Evolutionary conservation across 2,329 filamentous ascomycete species (phyloP), one percentile per base, ranked within the genome.

Genomic region (Colletotrichum abscissum): DNA sequence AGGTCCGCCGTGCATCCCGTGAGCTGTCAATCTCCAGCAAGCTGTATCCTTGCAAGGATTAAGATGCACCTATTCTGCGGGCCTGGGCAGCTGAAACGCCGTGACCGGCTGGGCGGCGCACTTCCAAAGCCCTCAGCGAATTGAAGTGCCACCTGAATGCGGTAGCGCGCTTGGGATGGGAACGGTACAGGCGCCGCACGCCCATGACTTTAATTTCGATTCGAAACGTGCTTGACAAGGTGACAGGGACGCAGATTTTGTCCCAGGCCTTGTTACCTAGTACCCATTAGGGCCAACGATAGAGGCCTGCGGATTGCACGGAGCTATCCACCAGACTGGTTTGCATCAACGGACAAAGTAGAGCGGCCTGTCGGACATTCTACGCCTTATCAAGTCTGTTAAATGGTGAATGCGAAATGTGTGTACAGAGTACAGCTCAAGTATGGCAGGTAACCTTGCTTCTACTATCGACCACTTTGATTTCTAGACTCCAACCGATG

Each of bases 281-380:
- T 19, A 19, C 14, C 42, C 5, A 22, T n/a, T 5, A n/a, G 14
- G 12, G 24, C 54, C 24, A 42, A 12, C 24, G 2, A 14, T 19
- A 12, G 3, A 35, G 33, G 11, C 33, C 33, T 35, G 0, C 33
- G 11, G 33, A 35, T 11, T 22, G 22, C 22, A 46, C 55, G 63
- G 62, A 42, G 11, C 35, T 0, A 42, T n/a, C 42, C 42, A 35
- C 30, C n/a, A 12, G 4, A 4, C 9, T 19, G 16, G 42, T n/a
- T 24, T 55, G 63, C 63, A 66, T 66, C 68, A 70, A 66, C 24
- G 63, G 68, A 38, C 63, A 60, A 59, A 66, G 62, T 66, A 70
- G 54, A 14, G 7, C 63, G 68, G 55, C 6, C 22, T 11, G 5
- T 57, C 38, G 67, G 54, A 56, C 33, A 69, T 69, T 69, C n/a